Conservation (phyloP, 495 filamentous ascomycete genomes). For the Aspergillus haitiensis region DNA sequence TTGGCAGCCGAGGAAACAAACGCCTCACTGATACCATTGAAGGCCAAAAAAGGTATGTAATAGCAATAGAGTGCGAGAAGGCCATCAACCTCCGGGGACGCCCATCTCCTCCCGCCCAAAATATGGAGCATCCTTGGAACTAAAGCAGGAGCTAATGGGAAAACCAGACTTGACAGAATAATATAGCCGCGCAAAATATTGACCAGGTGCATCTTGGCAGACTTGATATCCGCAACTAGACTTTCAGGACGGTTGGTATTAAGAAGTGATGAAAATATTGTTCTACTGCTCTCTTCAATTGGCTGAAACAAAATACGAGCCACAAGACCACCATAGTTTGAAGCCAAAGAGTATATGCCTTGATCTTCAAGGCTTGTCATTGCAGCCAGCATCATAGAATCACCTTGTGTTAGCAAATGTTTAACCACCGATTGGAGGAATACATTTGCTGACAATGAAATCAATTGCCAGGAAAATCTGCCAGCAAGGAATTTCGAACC, state of each 20-base stretch:
- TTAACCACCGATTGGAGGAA: constrained; percentile 88
- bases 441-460: constrained; percentile 69
- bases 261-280: constrained; percentile 76
- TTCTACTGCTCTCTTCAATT: constrained; percentile 86
- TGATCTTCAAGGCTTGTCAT: constrained; percentile 76
- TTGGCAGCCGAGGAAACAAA: constrained; percentile 86
- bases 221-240: constrained; percentile 20
- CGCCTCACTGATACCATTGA: constrained; percentile 90
- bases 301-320: constrained; percentile 93
- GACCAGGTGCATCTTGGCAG: constrained; percentile 37
- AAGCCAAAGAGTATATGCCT: constrained; percentile 89
- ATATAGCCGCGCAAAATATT: constrained; percentile 44
- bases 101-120: constrained; percentile 74
- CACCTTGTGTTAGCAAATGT: constrained; percentile 89
- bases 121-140: constrained; percentile 69
- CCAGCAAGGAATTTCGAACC: constrained; percentile 52
- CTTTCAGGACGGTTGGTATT: constrained; percentile 25
- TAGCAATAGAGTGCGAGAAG: constrained; percentile 80
- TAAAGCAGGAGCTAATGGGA: constrained; percentile 68
- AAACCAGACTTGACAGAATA: constrained; percentile 65
- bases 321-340: constrained; percentile 89
- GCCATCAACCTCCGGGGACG: constrained; percentile 58
- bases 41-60: constrained; percentile 87
- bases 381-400: constrained; percentile 79
- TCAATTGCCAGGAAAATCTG: constrained; percentile 65